Percentiles rank a stretch among this genome's conserved stretches.
phyloP scores from a whole-genome alignment of 768 basidiomycete species.

The Phanerochaete carnosa region DNA sequence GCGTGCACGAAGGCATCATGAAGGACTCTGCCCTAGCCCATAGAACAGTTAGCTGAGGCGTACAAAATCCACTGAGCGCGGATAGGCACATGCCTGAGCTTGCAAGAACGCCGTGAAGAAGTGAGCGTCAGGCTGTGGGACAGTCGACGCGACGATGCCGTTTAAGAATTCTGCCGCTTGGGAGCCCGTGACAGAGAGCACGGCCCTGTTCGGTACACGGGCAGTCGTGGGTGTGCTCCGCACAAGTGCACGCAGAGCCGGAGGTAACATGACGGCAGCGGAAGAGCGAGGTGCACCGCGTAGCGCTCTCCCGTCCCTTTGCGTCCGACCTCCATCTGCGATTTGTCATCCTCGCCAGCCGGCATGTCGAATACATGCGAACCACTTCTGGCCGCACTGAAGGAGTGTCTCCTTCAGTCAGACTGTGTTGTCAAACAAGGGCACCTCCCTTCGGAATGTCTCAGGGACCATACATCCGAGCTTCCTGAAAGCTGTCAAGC shows the following conservation, averaged over 20 bases:
- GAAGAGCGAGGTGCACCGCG: background rate
- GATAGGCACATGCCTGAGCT: constrained; percentile 21
- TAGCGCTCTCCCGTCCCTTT: constrained; percentile 1
- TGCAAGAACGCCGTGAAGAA: constrained; percentile 27
- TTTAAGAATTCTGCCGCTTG: constrained; percentile 76
- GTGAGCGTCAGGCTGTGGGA: constrained; percentile 16
- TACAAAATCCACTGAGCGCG: background rate
- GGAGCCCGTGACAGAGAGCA: constrained; percentile 77
- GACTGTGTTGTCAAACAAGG: constrained; percentile 85
- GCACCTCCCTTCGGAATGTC: constrained; percentile 79
- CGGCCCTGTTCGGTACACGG: constrained; percentile 57
- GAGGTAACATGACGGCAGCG: constrained; percentile 29
- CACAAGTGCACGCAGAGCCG: constrained; percentile 41
- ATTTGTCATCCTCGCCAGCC: background rate
- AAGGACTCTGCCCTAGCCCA: constrained; percentile 75
- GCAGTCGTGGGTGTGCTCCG: constrained; percentile 45
- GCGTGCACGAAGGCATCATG: constrained; percentile 88
- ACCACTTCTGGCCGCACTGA: constrained; percentile 71
- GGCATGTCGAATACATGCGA: constrained; percentile 81
- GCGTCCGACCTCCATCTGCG: background rate
- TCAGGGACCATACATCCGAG: constrained; percentile 68
- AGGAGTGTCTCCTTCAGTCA: constrained; percentile 78
- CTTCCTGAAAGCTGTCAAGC: constrained; percentile 80
- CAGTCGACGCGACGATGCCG: constrained; percentile 24
- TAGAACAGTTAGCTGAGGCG: background rate